Evolutionary conservation across 78 protist species (phyloP), one percentile per base, ranked within the genome.

Genomic region (Cavenderia fasciculata): DNA sequence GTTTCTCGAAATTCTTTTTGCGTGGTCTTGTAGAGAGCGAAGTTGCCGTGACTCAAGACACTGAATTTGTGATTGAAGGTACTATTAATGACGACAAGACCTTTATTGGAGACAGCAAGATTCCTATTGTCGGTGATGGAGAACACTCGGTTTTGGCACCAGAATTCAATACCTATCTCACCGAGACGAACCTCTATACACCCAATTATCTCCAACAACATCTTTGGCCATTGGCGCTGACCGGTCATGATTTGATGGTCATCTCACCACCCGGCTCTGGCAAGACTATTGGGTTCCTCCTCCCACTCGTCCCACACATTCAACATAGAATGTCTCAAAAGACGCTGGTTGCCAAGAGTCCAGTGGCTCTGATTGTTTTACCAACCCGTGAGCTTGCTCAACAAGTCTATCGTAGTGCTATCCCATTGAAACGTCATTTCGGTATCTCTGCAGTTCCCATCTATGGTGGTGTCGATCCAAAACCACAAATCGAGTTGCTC

Each of bases 181-280:
- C 36, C 34, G 76, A 43, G 38, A 38, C 63, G 2, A 23, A 65
- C 31, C 97, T 85, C 89, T 10, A 16, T 36, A 89, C 59, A 54
- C 99, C 99, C n/a, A 98, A 99, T 19, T 97, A 98, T 41, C 96
- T 98, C 36, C 99, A 98, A 73, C 82, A 94, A 86, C 77, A 95
- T 89, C 78, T 99, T 6, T 56, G 98, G 43, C 99, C 99, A 25
- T 78, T 91, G 8, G 78, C 86, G 1, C 3, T 68, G 5, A 63
- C 77, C 1, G 82, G 95, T n/a, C 76, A 96, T 23, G 99, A 98
- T 56, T 27, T 98, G n/a, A 97, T 98, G 98, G 98, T 98, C 2
- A 97, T 99, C 54, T 99, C 99, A 10, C 99, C 97, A 79, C 98
- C 99, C 1, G 96, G 99, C 12, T 96, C 98, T 1, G 99, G 99